Percentiles rank a stretch among this genome's conserved stretches.
Evolutionary conservation across 1,284 basidiomycete genomes (phyloP).

Genomic region (Volvariella surrecta): DNA sequence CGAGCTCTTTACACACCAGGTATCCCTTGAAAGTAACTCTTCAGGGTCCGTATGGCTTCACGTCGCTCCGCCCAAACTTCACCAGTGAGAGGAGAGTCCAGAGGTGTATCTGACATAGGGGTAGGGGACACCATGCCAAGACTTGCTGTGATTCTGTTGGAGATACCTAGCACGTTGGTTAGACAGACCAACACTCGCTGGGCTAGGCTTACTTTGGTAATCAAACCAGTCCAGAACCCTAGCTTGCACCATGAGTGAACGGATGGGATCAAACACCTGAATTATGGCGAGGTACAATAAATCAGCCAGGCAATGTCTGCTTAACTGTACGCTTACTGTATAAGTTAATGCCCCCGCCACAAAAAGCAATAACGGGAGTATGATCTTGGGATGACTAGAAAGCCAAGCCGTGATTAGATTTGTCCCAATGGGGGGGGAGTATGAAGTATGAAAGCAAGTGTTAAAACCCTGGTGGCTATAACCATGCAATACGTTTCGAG

Average conservation of each 20-base stretch:
- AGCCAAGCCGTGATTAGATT: slow-evolving; percentile 82
- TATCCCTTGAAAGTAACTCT: slow-evolving; percentile 64
- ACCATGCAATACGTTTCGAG: slow-evolving; percentile 83
- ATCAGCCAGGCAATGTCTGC: not conserved
- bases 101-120: too few relatives aligned
- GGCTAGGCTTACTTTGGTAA: slow-evolving; percentile 40
- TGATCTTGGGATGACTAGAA: slow-evolving; percentile 77
- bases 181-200: too few relatives aligned
- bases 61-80: slow-evolving; percentile 77
- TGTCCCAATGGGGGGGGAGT: slow-evolving; percentile 68
- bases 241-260: slow-evolving; percentile 77
- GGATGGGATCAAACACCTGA: slow-evolving; percentile 88
- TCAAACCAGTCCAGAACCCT: slow-evolving; percentile 84
- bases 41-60: slow-evolving; percentile 65
- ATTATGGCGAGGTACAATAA: not conserved
- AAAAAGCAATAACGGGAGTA: slow-evolving; percentile 81
- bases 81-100: too few relatives aligned
- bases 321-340: slow-evolving; percentile 48
- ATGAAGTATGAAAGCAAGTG: slow-evolving; percentile 61
- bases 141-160: too few relatives aligned
- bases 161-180: too few relatives aligned
- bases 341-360: slow-evolving; percentile 85
- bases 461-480: slow-evolving; percentile 30
- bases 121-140: too few relatives aligned
- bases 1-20: slow-evolving; percentile 42